Base-by-base conservation (phyloP, 1,284 basidiomycete species). In the Sutorius eximius region DNA sequence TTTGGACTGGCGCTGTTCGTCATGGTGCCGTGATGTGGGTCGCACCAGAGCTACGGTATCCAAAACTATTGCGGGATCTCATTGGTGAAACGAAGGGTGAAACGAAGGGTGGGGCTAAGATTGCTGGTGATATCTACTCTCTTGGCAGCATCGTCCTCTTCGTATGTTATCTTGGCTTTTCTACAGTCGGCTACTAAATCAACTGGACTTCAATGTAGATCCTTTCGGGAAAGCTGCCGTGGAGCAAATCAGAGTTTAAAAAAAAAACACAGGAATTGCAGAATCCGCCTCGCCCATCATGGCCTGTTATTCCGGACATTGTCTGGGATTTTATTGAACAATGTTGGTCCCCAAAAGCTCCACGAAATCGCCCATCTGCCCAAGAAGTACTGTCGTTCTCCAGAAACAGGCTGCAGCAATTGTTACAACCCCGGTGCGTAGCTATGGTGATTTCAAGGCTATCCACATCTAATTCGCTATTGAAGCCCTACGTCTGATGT, bases 301-400 rank as follows among this genome's bases (percentile, higher is more conserved):
- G 41, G 46, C 57, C 57, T 24, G 32, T 33, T 3, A 27, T 59
- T 11, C 36, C 57, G 8, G 38, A 59, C 8, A 10, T 0, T 11
- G 32, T 56, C 12, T 59, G 58, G 58, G n/a, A 32, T 5, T 56
- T 59, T 11, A 52, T 59, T 5, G 45, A 55, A 12, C 27, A 16
- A 15, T 59, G 58, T 13, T 59, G 58, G 57, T 60, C 53, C 12
- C 53, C 53, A 11, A 38, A 4, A 20, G 3, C 2, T 6, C 58
- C 58, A 8, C 2, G 1, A 2, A 41, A n/a, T 11, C 45, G 58
- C 0, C 58, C 58, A 13, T 38, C 52, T 1, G 53, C 58, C 1
- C 11, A 27, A 18, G 52, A 59, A 16, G 47, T 49, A 7, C 2
- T 42, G 16, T 49, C 38, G 9, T 59, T 59, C n/a, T 48, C 16